A percentile compares a stretch with the other conserved stretches of the same genome.
Conservation (phyloP, 495 filamentous ascomycete genomes). For the Penicillium lagena region DNA sequence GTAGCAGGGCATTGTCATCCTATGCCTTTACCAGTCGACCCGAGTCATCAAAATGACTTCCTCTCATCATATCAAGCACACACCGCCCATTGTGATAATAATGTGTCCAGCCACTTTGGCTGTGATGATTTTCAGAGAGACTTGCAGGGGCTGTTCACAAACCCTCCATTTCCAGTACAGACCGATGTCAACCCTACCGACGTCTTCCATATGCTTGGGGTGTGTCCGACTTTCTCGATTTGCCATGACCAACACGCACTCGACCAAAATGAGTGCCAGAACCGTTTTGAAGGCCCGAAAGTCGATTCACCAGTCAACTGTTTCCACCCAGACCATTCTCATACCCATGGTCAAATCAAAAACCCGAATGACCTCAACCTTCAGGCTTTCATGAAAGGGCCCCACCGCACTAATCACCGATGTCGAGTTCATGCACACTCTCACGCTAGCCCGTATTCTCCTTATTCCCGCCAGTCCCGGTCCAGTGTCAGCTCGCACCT, state of each 20-base stretch:
- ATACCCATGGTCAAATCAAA: slow-evolving; percentile 21
- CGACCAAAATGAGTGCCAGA: slow-evolving; percentile 9
- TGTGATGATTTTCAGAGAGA: slow-evolving; percentile 31
- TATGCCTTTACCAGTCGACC: slow-evolving; percentile 9
- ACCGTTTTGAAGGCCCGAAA: slow-evolving; percentile 9
- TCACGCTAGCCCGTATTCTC: slow-evolving; percentile 33
- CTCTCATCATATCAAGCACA: slow-evolving; percentile 22
- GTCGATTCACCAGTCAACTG: slow-evolving; percentile 17
- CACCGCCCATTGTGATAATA: slow-evolving; percentile 27
- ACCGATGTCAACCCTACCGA: slow-evolving; percentile 32
- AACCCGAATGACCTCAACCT: slow-evolving; percentile 21
- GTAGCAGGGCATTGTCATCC: slow-evolving; percentile 6
- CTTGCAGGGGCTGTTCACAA: slow-evolving; percentile 15
- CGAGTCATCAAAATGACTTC: slow-evolving; percentile 17
- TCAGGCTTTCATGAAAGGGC: slow-evolving; percentile 18
- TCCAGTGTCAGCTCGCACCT: slow-evolving; percentile 39
- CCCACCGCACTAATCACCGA: slow-evolving; percentile 33
- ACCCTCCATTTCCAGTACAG: slow-evolving; percentile 18
- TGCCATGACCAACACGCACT: slow-evolving; percentile 24
- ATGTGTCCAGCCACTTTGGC: slow-evolving; percentile 24
- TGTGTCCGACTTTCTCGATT: slow-evolving; percentile 28
- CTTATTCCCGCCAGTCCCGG: slow-evolving; percentile 36
- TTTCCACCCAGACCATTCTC: slow-evolving; percentile 21
- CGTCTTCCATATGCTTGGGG: slow-evolving; percentile 37
- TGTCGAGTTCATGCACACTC: slow-evolving; percentile 28